Percentiles rank a stretch among this genome's conserved stretches.
Conservation (phyloP, 352 stramenopile genomes). For the Pythium rhizo-oryzae region DNA sequence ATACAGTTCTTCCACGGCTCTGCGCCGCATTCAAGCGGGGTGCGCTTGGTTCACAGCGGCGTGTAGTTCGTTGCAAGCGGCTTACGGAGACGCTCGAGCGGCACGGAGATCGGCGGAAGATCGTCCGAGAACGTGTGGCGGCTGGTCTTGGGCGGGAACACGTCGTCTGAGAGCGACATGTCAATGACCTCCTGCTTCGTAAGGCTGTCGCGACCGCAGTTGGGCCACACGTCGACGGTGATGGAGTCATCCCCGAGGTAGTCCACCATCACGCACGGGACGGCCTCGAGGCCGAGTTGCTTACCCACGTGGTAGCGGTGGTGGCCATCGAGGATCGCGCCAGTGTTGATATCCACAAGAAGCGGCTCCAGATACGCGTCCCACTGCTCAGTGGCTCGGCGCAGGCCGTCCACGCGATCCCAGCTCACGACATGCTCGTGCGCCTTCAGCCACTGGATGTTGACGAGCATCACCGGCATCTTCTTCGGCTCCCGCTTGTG, state of each 20-base stretch:
- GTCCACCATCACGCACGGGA: constrained; percentile 81
- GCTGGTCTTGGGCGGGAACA: constrained; percentile 89
- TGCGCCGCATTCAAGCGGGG: no score
- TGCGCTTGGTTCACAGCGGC: constrained; percentile 29
- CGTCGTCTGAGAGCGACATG: constrained; percentile 80
- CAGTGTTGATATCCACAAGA: constrained; percentile 71
- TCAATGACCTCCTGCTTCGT: constrained; percentile 85
- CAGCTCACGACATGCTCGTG: constrained; percentile 88
- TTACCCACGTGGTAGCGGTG: constrained; percentile 82
- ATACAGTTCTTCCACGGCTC: not conserved
- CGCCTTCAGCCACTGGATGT: constrained; percentile 75
- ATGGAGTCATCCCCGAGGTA: constrained; percentile 86
- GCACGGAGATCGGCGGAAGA: constrained; percentile 80
- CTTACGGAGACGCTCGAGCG: constrained; percentile 58
- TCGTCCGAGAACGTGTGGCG: constrained; percentile 86
- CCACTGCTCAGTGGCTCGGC: constrained; percentile 75
- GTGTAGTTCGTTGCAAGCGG: constrained; percentile 41
- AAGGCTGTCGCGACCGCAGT: constrained; percentile 78
- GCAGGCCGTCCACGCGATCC: constrained; percentile 81
- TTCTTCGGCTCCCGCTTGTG: constrained; percentile 72
- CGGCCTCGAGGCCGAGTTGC: constrained; percentile 65
- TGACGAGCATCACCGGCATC: constrained; percentile 53
- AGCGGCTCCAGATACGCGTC: constrained; percentile 84
- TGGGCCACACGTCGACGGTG: constrained; percentile 86
- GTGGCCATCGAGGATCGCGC: constrained; percentile 83